Percentiles rank a stretch among this genome's conserved stretches.
phyloP scores from a whole-genome alignment of 2,329 filamentous ascomycete genomes.

The Pseudocercospora pini-densiflorae region DNA sequence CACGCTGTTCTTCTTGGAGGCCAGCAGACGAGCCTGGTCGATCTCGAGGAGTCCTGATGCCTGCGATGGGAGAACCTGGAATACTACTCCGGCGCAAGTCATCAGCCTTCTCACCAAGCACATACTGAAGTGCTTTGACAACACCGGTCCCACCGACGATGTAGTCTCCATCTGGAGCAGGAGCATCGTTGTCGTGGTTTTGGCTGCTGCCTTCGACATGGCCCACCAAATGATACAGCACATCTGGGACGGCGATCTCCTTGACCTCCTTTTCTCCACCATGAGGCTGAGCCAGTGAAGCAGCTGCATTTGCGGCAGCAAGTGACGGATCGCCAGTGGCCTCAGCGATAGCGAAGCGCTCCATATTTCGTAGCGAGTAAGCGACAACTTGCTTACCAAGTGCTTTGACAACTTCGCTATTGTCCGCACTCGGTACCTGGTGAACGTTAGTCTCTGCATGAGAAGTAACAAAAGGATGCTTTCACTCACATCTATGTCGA shows the following conservation, averaged over 20 bases:
- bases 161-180: constrained; percentile 88
- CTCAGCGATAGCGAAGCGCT: constrained; percentile 72
- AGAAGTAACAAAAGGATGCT: neutral
- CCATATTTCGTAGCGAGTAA: constrained; percentile 91
- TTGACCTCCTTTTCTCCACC: constrained; percentile 56
- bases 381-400: constrained; percentile 93
- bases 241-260: constrained; percentile 73
- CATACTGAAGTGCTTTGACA: constrained; percentile 90
- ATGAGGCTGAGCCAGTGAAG: constrained; percentile 48
- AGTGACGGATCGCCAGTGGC: constrained; percentile 44
- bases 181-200: constrained; percentile 64
- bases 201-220: constrained; percentile 60
- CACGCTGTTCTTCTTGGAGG: constrained; percentile 41
- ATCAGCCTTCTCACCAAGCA: constrained; percentile 77
- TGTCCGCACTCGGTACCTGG: constrained; percentile 70
- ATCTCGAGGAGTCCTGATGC: constrained; percentile 49
- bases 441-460: constrained; percentile 12
- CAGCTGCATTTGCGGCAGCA: constrained; percentile 51
- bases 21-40: constrained; percentile 35
- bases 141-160: constrained; percentile 95
- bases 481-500: constrained; percentile 76
- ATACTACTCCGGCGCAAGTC: constrained; percentile 44
- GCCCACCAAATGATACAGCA: constrained; percentile 85
- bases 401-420: constrained; percentile 89
- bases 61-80: constrained; percentile 44